A percentile compares a stretch with the other conserved stretches of the same genome.
Evolutionary conservation across 1,139 yeast genomes (phyloP).

Genomic region (Geotrichum phurueaensis): DNA sequence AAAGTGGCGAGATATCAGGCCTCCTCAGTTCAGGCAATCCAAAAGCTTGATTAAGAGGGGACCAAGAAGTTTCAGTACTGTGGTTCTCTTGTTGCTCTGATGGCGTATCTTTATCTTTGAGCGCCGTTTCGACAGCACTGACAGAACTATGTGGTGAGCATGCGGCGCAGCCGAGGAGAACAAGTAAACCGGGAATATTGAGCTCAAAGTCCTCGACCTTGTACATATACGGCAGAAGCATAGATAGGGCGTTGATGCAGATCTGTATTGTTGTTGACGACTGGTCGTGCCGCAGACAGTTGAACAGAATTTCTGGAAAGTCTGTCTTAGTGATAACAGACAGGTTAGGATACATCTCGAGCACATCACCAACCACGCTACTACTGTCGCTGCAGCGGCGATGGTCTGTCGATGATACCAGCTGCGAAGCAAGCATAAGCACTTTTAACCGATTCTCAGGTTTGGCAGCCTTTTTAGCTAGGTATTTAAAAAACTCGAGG

Average conservation of each 20-base stretch:
- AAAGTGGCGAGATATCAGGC: conserved; percentile 33
- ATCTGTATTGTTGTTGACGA: conserved; percentile 42
- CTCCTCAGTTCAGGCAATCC: conserved; percentile 23
- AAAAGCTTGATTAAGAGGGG: conserved; percentile 24
- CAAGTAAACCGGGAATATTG: background rate
- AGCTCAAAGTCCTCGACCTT: background rate
- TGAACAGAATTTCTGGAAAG: conserved; percentile 30
- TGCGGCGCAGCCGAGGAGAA: background rate
- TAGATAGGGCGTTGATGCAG: conserved; percentile 43
- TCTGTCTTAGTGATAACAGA: conserved; percentile 4
- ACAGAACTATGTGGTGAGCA: background rate
- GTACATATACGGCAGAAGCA: conserved; percentile 52
- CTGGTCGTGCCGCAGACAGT: conserved; percentile 43
- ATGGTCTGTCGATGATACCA: background rate
- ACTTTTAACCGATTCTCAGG: conserved; percentile 10
- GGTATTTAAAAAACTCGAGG: background rate
- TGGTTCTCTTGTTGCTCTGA: background rate
- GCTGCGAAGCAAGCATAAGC: conserved; percentile 10
- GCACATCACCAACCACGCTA: background rate
- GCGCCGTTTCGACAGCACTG: background rate
- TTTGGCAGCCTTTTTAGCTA: conserved; percentile 4
- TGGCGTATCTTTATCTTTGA: background rate
- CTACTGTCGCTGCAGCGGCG: background rate
- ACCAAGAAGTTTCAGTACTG: conserved; percentile 31
- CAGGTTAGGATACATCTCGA: background rate